These are phyloP conservation scores for Lactarius sp. DNA, from an alignment of 768 basidiomycete species.

Conservation along the genomic window DNA sequence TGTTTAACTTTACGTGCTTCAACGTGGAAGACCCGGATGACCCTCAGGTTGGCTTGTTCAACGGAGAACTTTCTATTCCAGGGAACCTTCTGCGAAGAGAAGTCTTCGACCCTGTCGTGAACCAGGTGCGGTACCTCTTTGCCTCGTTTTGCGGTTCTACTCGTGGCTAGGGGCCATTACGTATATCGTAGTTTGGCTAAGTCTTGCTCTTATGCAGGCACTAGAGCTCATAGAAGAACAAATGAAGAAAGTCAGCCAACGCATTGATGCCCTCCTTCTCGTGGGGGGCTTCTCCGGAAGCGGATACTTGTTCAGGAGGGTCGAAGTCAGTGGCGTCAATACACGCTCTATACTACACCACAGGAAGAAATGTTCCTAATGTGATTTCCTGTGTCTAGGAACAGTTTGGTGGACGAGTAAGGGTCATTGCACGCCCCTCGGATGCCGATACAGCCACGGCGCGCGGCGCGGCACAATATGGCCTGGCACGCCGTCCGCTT, in stretches of 20 bases:
- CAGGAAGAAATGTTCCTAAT: conserved; percentile 11
- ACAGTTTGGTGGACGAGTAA: conserved; percentile 59
- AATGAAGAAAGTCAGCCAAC: conserved; percentile 57
- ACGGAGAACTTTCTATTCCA: conserved; percentile 80
- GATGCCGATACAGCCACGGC: conserved; percentile 88
- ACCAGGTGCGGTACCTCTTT: conserved; percentile 47
- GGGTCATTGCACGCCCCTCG: conserved; percentile 73
- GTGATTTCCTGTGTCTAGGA: conserved; percentile 39
- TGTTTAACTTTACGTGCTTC: conserved; percentile 89
- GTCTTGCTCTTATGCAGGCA: conserved; percentile 43
- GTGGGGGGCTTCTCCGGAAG: conserved; percentile 89
- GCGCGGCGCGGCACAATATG: conserved; percentile 86
- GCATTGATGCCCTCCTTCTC: conserved; percentile 77
- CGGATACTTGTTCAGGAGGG: conserved; percentile 75
- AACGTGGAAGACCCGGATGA: conserved; percentile 83
- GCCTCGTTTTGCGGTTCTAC: not conserved
- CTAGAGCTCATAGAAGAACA: conserved; percentile 77
- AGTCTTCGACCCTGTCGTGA: conserved; percentile 86
- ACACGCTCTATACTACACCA: conserved; percentile 10
- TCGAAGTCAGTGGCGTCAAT: conserved; percentile 49
- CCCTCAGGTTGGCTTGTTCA: conserved; percentile 68
- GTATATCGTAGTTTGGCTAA: conserved; percentile 10
- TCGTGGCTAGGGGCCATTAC: conserved; percentile 3
- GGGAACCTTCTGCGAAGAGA: conserved; percentile 73
- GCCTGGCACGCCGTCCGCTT: conserved; percentile 65